Evolutionary conservation across 345 rosid genomes (phyloP).

Genomic region (Cardamine resedifolia): DNA sequence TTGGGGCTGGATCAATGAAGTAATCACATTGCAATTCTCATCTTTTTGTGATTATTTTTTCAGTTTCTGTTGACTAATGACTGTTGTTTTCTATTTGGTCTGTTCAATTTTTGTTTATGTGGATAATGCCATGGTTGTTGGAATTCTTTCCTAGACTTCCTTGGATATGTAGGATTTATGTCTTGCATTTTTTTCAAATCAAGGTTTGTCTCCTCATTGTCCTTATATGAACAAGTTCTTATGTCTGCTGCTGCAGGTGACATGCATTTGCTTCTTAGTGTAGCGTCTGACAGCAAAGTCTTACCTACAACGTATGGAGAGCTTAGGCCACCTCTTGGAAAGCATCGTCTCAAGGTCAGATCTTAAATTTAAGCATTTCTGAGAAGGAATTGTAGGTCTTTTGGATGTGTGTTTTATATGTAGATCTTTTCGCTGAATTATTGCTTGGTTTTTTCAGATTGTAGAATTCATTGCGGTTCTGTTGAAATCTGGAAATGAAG

Average conservation of each 20-base stretch:
- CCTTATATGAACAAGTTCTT: slow-evolving; percentile 30
- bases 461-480: slow-evolving; percentile 97
- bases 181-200: slow-evolving; percentile 14
- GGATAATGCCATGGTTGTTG: slow-evolving; percentile 19
- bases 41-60: slow-evolving; percentile 16
- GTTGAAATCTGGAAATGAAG: slow-evolving; percentile 76
- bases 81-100: slow-evolving; percentile 1
- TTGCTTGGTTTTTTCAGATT: slow-evolving; percentile 51
- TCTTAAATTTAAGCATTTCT: slow-evolving; percentile 11
- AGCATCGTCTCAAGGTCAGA: slow-evolving; percentile 89
- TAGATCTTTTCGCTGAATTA: not conserved
- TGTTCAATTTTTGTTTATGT: slow-evolving; percentile 19
- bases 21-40: slow-evolving; percentile 8
- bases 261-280: slow-evolving; percentile 67
- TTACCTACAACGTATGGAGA: slow-evolving; percentile 93
- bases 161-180: slow-evolving; percentile 27
- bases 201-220: not conserved
- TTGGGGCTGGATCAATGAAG: slow-evolving; percentile 10
- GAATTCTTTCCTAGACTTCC: slow-evolving; percentile 12
- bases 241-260: slow-evolving; percentile 56
- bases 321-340: slow-evolving; percentile 95
- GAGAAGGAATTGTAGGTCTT: not conserved
- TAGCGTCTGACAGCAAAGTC: slow-evolving; percentile 75
- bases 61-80: slow-evolving; percentile 19
- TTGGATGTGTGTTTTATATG: not conserved